phyloP scores from a whole-genome alignment of 257 asterid species.

The Voacanga thouarsii region DNA sequence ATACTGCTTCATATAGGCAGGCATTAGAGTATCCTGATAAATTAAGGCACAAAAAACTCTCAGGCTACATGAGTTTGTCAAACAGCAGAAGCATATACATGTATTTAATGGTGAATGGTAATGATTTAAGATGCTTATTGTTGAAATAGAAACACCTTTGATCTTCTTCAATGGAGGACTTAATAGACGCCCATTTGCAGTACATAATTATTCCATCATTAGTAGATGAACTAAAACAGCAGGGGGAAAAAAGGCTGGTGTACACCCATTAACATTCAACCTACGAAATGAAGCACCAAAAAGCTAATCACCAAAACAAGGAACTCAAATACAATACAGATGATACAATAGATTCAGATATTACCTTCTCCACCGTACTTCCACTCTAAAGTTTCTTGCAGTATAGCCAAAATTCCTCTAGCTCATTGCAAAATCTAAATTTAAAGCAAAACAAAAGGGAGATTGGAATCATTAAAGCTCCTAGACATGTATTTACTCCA shows the following conservation, averaged over 20 bases:
- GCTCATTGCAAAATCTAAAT: background rate
- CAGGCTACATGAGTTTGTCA: background rate
- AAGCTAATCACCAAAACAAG: background rate
- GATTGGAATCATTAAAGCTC: background rate
- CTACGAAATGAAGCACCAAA: background rate
- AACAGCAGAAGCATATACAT: background rate
- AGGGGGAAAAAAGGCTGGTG: background rate
- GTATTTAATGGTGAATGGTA: background rate
- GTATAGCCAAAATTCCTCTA: background rate
- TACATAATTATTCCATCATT: background rate
- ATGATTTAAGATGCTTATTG: background rate
- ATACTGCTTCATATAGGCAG: background rate
- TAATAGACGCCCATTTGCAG: background rate
- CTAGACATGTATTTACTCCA: background rate
- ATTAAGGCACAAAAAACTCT: background rate
- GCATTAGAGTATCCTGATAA: background rate
- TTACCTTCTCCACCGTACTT: background rate
- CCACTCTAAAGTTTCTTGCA: background rate
- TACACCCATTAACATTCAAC: background rate
- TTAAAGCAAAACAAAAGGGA: background rate
- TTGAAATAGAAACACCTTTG: background rate
- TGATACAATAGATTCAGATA: background rate
- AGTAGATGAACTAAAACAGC: background rate
- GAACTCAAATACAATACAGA: background rate
- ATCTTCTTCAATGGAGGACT: background rate